Conservation (phyloP, 176 grass and related monocot species). For the barley (Hordeum vulgare) region DNA sequence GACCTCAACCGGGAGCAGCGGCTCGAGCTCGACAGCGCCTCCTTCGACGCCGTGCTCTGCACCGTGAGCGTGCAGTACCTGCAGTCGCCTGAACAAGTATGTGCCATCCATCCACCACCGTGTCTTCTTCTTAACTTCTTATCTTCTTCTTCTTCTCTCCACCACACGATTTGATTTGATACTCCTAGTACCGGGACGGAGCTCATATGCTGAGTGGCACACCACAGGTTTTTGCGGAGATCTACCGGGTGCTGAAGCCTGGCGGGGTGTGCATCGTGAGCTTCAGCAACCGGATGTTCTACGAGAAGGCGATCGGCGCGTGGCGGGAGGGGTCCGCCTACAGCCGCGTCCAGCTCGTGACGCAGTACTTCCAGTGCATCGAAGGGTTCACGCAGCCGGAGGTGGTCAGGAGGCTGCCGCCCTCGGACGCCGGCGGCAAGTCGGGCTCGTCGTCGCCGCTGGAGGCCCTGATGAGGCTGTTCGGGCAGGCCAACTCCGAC, state of each 20-base stretch:
- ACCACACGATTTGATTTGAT: not conserved
- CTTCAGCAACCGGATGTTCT: slow-evolving; percentile 93
- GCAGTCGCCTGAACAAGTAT: slow-evolving; percentile 72
- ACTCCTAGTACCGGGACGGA: too few relatives aligned
- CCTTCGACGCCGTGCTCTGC: slow-evolving; percentile 73
- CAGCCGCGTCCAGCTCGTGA: slow-evolving; percentile 74
- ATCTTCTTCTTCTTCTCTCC: not conserved
- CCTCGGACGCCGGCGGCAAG: slow-evolving; percentile 21
- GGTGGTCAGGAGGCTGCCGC: slow-evolving; percentile 54
- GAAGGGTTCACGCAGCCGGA: slow-evolving; percentile 90
- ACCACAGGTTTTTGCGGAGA: slow-evolving; percentile 86
- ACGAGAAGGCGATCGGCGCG: slow-evolving; percentile 76
- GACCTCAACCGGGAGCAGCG: slow-evolving; percentile 75
- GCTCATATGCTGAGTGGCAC: too few relatives aligned
- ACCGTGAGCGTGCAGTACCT: slow-evolving; percentile 85
- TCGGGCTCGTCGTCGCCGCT: slow-evolving; percentile 45
- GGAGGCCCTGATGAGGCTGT: slow-evolving; percentile 50
- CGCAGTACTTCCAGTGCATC: slow-evolving; percentile 77
- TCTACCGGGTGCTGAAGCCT: slow-evolving; percentile 83
- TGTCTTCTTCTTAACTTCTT: not conserved
- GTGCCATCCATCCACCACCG: not conserved
- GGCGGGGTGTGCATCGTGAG: slow-evolving; percentile 83
- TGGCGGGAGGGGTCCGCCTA: slow-evolving; percentile 88
- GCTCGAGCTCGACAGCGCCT: slow-evolving; percentile 36
- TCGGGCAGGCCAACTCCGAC: slow-evolving; percentile 53